Evolutionary conservation across 208 protist genomes (phyloP).

Genomic region (Trypanosoma caninum): DNA sequence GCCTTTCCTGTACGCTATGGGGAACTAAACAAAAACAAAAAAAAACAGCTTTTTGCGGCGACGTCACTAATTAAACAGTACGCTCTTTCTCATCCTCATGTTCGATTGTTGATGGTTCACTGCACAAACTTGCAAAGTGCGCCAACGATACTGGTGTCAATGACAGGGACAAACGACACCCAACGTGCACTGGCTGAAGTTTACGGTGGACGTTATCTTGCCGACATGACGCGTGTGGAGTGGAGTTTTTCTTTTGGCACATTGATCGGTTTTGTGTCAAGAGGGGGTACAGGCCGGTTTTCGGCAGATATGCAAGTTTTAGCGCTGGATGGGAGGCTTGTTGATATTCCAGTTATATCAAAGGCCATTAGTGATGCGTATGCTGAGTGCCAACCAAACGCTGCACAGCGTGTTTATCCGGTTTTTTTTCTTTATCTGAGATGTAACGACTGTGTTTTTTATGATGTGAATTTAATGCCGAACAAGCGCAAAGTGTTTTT

Average conservation of each 20-base stretch:
- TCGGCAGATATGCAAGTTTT: slow-evolving; percentile 71
- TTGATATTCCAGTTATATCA: slow-evolving; percentile 70
- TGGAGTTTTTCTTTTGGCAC: slow-evolving; percentile 59
- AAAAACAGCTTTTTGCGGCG: slow-evolving; percentile 56
- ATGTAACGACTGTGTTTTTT: slow-evolving; percentile 24
- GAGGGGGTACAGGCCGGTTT: slow-evolving; percentile 47
- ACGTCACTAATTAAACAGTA: slow-evolving; percentile 77
- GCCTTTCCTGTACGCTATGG: slow-evolving; percentile 87
- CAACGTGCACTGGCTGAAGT: slow-evolving; percentile 67
- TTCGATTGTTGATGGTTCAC: slow-evolving; percentile 65
- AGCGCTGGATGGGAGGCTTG: slow-evolving; percentile 71
- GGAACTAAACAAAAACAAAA: slow-evolving; percentile 83
- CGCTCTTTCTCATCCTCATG: slow-evolving; percentile 73
- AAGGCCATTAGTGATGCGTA: slow-evolving; percentile 76
- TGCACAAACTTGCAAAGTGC: slow-evolving; percentile 40
- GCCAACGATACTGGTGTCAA: slow-evolving; percentile 55
- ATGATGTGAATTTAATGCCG: slow-evolving; percentile 83
- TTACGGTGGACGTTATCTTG: slow-evolving; percentile 70
- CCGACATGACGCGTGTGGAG: slow-evolving; percentile 47
- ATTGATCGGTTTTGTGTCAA: slow-evolving; percentile 64
- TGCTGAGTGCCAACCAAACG: slow-evolving; percentile 63
- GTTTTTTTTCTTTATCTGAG: slow-evolving; percentile 69
- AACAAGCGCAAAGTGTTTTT: slow-evolving; percentile 46
- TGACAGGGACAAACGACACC: slow-evolving; percentile 62
- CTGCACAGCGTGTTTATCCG: slow-evolving; percentile 56